Conservation (phyloP, 1,139 yeast genomes). For the Chernovozyma aurita region DNA sequence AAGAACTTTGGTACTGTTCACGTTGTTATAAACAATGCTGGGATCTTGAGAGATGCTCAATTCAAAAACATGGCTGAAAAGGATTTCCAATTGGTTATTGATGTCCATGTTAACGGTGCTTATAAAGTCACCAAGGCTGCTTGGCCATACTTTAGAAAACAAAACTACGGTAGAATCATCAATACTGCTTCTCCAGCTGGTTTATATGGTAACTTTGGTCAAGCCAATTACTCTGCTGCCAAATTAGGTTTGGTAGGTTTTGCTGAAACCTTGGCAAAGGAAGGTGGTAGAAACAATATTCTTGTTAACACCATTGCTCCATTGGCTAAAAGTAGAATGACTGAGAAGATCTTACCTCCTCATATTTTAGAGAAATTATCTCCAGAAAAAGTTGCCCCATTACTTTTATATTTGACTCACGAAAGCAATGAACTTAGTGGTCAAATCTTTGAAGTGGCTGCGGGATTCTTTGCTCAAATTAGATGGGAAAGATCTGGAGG, state of each 20-base stretch:
- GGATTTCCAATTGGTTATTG: conserved; percentile 75
- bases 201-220: conserved; percentile 94
- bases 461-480: conserved; percentile 87
- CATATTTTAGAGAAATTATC: conserved; percentile 74
- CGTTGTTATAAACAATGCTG: conserved; percentile 89
- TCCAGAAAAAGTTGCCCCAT: conserved; percentile 88
- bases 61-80: conserved; percentile 79
- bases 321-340: conserved; percentile 93
- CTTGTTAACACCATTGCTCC: conserved; percentile 88
- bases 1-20: conserved; percentile 87
- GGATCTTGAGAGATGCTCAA: conserved; percentile 74
- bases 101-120: conserved; percentile 88
- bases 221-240: conserved; percentile 93
- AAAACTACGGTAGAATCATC: conserved; percentile 80
- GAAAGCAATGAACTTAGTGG: conserved; percentile 56
- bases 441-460: conserved; percentile 87
- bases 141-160: conserved; percentile 86
- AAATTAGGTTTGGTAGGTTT: conserved; percentile 87
- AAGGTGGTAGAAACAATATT: conserved; percentile 83
- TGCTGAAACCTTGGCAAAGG: conserved; percentile 92
- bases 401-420: conserved; percentile 77
- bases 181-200: conserved; percentile 98
- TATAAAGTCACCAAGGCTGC: conserved; percentile 84
- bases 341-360: conserved; percentile 84
- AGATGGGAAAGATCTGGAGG: conserved; percentile 96